A percentile compares a stretch with the other conserved stretches of the same genome.
Conservation (phyloP, 2,329 filamentous ascomycete genomes). For the Beauveria brongniartii region DNA sequence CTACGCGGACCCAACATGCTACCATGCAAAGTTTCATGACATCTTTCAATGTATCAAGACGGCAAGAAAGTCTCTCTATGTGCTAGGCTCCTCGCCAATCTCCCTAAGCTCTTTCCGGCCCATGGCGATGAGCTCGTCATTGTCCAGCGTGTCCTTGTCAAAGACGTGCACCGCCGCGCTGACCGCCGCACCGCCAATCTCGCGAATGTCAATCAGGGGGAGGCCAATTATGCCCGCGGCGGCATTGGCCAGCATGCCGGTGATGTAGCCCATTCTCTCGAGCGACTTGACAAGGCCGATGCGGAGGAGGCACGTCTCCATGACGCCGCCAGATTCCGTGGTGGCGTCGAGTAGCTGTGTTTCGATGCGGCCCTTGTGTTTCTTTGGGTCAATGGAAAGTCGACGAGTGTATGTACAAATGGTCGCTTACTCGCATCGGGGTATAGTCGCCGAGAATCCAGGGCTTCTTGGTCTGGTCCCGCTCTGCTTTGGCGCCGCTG, state of each 20-base stretch:
- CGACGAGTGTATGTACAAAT: not conserved
- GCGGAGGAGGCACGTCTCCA: slow-evolving; percentile 33
- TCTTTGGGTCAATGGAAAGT: not conserved
- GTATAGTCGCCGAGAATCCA: slow-evolving; percentile 32
- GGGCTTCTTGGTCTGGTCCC: slow-evolving; percentile 37
- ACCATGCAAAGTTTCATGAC: not conserved
- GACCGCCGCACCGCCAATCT: slow-evolving; percentile 1
- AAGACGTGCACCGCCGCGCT: slow-evolving; percentile 1
- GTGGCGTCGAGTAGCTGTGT: slow-evolving; percentile 33
- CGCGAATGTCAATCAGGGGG: slow-evolving; percentile 2
- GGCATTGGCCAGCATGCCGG: not conserved
- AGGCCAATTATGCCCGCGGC: not conserved
- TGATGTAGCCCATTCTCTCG: not conserved
- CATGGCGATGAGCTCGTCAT: slow-evolving; percentile 4
- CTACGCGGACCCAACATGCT: slow-evolving; percentile 10
- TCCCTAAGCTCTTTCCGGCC: slow-evolving; percentile 3
- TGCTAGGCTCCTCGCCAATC: not conserved
- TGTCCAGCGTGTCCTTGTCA: slow-evolving; percentile 8
- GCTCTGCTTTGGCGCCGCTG: slow-evolving; percentile 35
- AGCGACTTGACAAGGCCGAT: slow-evolving; percentile 32
- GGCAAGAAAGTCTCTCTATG: not conserved
- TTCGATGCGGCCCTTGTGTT: slow-evolving; percentile 38
- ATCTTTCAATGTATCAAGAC: not conserved
- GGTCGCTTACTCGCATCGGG: slow-evolving; percentile 35
- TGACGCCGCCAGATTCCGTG: slow-evolving; percentile 25